Evolutionary conservation across 257 asterid genomes (phyloP), one percentile per base, ranked within the genome.

Genomic region (Fraxinus pennsylvanica): DNA sequence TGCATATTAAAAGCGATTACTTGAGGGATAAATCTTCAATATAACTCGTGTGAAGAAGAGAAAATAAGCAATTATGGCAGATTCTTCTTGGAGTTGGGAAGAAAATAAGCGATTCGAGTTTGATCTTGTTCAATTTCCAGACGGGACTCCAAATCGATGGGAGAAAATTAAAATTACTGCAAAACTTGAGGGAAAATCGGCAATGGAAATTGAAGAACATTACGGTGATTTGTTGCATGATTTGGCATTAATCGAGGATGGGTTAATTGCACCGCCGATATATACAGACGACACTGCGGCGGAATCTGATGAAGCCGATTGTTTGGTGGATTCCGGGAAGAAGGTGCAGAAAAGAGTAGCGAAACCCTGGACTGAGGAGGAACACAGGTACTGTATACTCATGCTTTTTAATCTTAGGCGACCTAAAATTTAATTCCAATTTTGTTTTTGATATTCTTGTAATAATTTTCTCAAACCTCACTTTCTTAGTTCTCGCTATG

Each of bases 361-460:
- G 39, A 82, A 80, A 30, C 84, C 92, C 4, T 89, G 92, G 92
- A 85, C 89, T 9, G 89, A 89, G 54, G 88, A 89, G 0, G 92
- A 89, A 30, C 92, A 89, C 15, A 85, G 87, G 92, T 89, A 67
- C 39, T 9, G 6, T 22, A 4, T 45, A 72, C 19, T 22, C 19
- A 2, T 17, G 9, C 14, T 19, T 7, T n/a, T 21, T 17, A 36
- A 36, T 36, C 7, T 36, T 36, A 36, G 41, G 41, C 41, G 0
- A 36, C 41, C 41, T 36, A 36, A 36, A 36, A 36, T 36, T 36
- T 36, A 36, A 9, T 41, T 41, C 50, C 15, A 41, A 41, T 41
- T 39, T 39, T 1, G 13, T 8, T 39, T 39, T 39, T 39, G 47
- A 39, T 2, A 39, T 9, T 39, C 47, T 39, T 39, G 47, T 9